phyloP scores from a whole-genome alignment of 768 basidiomycete species.

The Leccinum rimulosum region DNA sequence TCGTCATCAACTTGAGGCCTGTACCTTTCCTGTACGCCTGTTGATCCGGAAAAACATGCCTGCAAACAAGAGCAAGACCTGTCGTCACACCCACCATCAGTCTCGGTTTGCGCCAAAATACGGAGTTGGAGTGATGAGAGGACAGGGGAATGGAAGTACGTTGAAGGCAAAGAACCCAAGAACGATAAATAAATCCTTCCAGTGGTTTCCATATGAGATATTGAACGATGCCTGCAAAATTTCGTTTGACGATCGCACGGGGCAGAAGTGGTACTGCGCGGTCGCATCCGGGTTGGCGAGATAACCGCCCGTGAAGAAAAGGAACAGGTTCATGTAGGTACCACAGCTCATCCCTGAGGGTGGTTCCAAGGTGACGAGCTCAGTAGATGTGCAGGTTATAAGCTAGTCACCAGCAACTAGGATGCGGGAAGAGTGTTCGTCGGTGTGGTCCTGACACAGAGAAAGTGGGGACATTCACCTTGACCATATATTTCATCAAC shows the following conservation, averaged over 20 bases:
- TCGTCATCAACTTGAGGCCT: background rate
- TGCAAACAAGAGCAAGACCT: conserved; percentile 30
- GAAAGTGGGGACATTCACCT: conserved; percentile 6
- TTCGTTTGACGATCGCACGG: conserved; percentile 49
- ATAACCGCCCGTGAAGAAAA: conserved; percentile 50
- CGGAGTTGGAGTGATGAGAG: too few species aligned
- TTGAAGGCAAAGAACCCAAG: conserved; percentile 39
- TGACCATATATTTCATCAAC: conserved; percentile 21
- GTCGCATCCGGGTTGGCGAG: conserved; percentile 54
- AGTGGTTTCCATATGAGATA: conserved; percentile 6
- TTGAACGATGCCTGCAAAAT: conserved; percentile 17
- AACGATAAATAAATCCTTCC: conserved; percentile 12
- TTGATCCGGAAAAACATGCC: conserved; percentile 34
- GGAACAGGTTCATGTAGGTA: conserved; percentile 50
- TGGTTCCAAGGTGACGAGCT: conserved; percentile 53
- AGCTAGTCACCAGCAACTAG: conserved; percentile 40
- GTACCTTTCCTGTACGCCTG: background rate
- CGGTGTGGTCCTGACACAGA: background rate
- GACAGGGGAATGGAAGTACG: conserved; percentile 22
- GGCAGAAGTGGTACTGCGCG: conserved; percentile 53
- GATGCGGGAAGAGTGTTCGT: background rate
- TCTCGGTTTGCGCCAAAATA: background rate
- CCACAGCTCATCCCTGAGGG: conserved; percentile 53
- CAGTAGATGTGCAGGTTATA: conserved; percentile 48
- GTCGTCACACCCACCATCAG: background rate